These are phyloP conservation scores for Pulveroboletus sp. DNA, from an alignment of 768 basidiomycete genomes.

Conservation along the genomic window DNA sequence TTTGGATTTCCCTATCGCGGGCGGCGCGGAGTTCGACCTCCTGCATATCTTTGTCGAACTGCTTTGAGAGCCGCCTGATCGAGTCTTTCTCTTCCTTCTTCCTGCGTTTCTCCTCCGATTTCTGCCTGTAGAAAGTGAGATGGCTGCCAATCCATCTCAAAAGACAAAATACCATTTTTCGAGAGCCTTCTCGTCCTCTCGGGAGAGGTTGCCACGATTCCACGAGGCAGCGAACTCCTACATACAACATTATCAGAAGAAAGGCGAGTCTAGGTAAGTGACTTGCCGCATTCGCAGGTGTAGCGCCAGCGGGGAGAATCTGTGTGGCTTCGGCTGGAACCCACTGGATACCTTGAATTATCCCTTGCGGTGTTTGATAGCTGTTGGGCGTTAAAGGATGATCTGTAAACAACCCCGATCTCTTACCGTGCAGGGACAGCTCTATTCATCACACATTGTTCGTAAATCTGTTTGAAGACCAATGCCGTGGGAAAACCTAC, in stretches of 20 bases:
- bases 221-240: slow-evolving; percentile 63
- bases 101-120: slow-evolving; percentile 48
- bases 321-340: slow-evolving; percentile 69
- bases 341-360: slow-evolving; percentile 63
- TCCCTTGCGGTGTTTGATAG: slow-evolving; percentile 67
- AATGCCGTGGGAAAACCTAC: slow-evolving; percentile 37
- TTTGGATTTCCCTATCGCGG: slow-evolving; percentile 54
- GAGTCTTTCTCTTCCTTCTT: slow-evolving; percentile 49
- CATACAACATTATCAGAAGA: slow-evolving; percentile 1
- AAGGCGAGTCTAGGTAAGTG: slow-evolving; percentile 2
- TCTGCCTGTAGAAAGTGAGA: slow-evolving; percentile 40
- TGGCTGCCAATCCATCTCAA: background rate
- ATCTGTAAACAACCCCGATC: background rate
- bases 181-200: slow-evolving; percentile 39
- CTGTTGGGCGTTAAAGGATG: slow-evolving; percentile 35
- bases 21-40: slow-evolving; percentile 56
- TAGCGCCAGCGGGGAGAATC: slow-evolving; percentile 57
- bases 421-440: slow-evolving; percentile 72
- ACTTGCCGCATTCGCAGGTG: slow-evolving; percentile 55
- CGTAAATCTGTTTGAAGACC: slow-evolving; percentile 10
- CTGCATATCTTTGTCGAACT: slow-evolving; percentile 42
- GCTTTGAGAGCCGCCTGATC: slow-evolving; percentile 36
- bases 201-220: slow-evolving; percentile 42
- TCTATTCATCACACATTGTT: slow-evolving; percentile 37
- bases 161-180: slow-evolving; percentile 43